These are phyloP conservation scores for Hymenotorrendiella dingleyae DNA, from an alignment of 2,329 filamentous ascomycete genomes.

Conservation along the genomic window DNA sequence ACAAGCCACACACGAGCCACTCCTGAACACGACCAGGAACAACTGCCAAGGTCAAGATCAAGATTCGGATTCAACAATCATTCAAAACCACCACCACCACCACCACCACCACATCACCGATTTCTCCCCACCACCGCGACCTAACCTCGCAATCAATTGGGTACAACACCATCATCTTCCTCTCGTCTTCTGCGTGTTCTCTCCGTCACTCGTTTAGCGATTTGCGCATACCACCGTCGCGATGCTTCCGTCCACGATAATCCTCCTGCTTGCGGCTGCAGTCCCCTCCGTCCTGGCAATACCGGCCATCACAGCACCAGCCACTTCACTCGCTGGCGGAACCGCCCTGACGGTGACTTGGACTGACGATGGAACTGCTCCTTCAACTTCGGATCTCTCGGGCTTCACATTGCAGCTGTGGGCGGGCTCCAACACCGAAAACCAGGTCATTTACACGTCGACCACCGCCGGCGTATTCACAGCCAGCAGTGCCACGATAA, in stretches of 20 bases:
- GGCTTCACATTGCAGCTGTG: slow-evolving; percentile 43
- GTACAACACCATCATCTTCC: background rate
- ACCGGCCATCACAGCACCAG: slow-evolving; percentile 44
- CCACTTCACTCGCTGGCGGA: slow-evolving; percentile 41
- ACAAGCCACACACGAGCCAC: too few relatives aligned
- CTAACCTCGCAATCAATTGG: too few relatives aligned
- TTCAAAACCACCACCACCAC: too few relatives aligned
- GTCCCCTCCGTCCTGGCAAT: slow-evolving; percentile 25
- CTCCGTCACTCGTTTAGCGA: slow-evolving; percentile 20
- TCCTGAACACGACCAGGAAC: too few relatives aligned
- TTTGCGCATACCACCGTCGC: slow-evolving; percentile 1
- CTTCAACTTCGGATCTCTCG: slow-evolving; percentile 42
- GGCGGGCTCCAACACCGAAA: slow-evolving; percentile 3
- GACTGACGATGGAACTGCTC: slow-evolving; percentile 47
- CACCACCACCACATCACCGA: too few relatives aligned
- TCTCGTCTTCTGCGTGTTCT: too few relatives aligned
- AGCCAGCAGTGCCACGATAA: too few relatives aligned
- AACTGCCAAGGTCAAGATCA: too few relatives aligned
- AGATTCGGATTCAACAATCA: too few relatives aligned
- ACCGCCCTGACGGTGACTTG: slow-evolving; percentile 48
- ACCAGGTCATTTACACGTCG: background rate
- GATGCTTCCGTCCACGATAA: slow-evolving; percentile 20
- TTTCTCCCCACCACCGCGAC: too few relatives aligned
- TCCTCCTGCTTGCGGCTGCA: slow-evolving; percentile 18
- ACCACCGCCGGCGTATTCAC: slow-evolving; percentile 12